Percentiles rank a stretch among this genome's conserved stretches.
These are phyloP conservation scores for Boletellus sp. DNA, from an alignment of 768 basidiomycete genomes.

Conservation along the genomic window DNA sequence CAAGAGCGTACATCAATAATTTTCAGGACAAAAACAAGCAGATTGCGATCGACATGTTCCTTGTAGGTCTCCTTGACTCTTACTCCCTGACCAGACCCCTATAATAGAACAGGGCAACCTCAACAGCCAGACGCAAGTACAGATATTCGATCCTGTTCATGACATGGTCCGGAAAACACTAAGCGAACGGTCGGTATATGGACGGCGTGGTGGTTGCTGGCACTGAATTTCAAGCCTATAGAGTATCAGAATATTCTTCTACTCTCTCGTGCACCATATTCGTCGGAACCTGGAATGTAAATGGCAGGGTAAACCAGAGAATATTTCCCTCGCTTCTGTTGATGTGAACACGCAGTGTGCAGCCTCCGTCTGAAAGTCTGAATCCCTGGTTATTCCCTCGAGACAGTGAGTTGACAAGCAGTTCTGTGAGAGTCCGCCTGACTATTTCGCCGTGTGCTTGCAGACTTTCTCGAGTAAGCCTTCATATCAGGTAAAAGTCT, in stretches of 20 bases:
- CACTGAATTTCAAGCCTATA: slow-evolving; percentile 27
- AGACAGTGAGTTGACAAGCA: slow-evolving; percentile 49
- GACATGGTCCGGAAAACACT: slow-evolving; percentile 77
- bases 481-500: slow-evolving; percentile 16
- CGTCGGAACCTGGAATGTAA: slow-evolving; percentile 94
- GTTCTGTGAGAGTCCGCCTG: not conserved
- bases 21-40: slow-evolving; percentile 97
- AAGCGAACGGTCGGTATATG: slow-evolving; percentile 52
- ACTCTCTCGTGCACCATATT: slow-evolving; percentile 71
- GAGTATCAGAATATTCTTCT: slow-evolving; percentile 81
- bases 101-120: slow-evolving; percentile 75
- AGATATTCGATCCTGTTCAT: slow-evolving; percentile 91
- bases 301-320: slow-evolving; percentile 63
- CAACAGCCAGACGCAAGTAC: slow-evolving; percentile 80
- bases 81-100: slow-evolving; percentile 1
- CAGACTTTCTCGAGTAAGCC: slow-evolving; percentile 20
- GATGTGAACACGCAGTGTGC: slow-evolving; percentile 9
- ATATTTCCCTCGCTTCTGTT: not conserved
- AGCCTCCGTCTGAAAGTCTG: slow-evolving; percentile 79
- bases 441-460: not conserved
- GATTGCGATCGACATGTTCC: slow-evolving; percentile 89
- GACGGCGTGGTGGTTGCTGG: not conserved
- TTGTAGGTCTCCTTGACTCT: slow-evolving; percentile 51
- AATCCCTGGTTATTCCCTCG: slow-evolving; percentile 89
- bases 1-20: slow-evolving; percentile 95